phyloP scores from a whole-genome alignment of 805 yeast species.

The Myxozyma lipomycoides region DNA sequence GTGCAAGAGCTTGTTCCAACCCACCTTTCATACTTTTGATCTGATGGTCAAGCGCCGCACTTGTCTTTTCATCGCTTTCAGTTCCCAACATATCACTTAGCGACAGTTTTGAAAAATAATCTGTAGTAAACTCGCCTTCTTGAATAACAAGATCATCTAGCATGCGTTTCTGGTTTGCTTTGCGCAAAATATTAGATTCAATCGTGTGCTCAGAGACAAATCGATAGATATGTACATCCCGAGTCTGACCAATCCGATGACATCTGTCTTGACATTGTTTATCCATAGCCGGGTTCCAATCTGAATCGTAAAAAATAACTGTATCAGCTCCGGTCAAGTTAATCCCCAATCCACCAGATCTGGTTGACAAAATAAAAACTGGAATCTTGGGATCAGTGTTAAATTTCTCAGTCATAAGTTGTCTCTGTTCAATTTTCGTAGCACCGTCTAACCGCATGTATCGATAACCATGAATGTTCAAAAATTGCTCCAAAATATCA shows the following conservation, averaged over 20 bases:
- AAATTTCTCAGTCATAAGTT: slow-evolving; percentile 85
- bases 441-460: slow-evolving; percentile 97
- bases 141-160: slow-evolving; percentile 81
- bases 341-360: slow-evolving; percentile 98
- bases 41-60: slow-evolving; percentile 12
- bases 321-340: slow-evolving; percentile 98
- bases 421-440: slow-evolving; percentile 95
- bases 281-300: slow-evolving; percentile 99
- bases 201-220: slow-evolving; percentile 95
- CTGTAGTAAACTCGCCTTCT: slow-evolving; percentile 97
- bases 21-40: slow-evolving; percentile 33
- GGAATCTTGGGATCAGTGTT: slow-evolving; percentile 82
- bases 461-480: slow-evolving; percentile 90
- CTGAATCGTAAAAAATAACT: slow-evolving; percentile 95
- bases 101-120: slow-evolving; percentile 83
- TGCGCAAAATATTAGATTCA: slow-evolving; percentile 84
- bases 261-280: slow-evolving; percentile 99
- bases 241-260: slow-evolving; percentile 96
- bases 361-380: slow-evolving; percentile 85
- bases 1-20: slow-evolving; percentile 65
- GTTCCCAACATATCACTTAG: slow-evolving; percentile 75
- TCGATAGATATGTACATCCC: slow-evolving; percentile 96
- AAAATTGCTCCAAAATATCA: slow-evolving; percentile 86
- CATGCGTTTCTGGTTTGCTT: slow-evolving; percentile 74
- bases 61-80: slow-evolving; percentile 28